These are phyloP conservation scores for Domatiomyces catenatus DNA, from an alignment of 2,329 filamentous ascomycete species.

Conservation along the genomic window DNA sequence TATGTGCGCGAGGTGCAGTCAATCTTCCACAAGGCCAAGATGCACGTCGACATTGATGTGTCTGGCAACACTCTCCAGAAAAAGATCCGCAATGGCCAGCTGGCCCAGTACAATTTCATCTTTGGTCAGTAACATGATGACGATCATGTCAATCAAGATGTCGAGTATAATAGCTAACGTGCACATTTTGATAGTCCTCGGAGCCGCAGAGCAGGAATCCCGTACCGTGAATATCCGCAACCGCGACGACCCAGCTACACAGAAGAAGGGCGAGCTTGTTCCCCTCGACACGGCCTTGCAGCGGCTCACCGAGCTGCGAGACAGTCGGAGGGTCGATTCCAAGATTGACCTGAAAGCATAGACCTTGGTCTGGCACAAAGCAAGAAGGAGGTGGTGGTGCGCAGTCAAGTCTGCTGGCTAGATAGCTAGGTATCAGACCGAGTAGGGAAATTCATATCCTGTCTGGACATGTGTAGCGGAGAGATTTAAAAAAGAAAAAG, in stretches of 20 bases:
- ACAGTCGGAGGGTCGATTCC: conserved; percentile 31
- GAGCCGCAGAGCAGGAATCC: conserved; percentile 44
- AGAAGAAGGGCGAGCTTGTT: conserved; percentile 46
- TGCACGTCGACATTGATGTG: conserved; percentile 34
- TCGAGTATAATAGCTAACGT: background rate
- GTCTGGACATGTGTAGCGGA: too few species aligned
- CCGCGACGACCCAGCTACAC: conserved; percentile 45
- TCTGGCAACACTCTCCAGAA: conserved; percentile 36
- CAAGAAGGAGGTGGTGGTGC: too few species aligned
- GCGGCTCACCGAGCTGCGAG: conserved; percentile 35
- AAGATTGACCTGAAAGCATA: conserved; percentile 15
- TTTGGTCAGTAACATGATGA: conserved; percentile 28
- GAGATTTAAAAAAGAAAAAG: too few species aligned
- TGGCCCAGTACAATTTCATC: conserved; percentile 37
- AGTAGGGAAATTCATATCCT: too few species aligned
- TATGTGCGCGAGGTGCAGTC: conserved; percentile 33
- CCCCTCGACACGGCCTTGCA: conserved; percentile 43
- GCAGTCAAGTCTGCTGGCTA: too few species aligned
- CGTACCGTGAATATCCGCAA: conserved; percentile 49
- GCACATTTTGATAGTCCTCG: conserved; percentile 35
- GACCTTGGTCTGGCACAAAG: too few species aligned
- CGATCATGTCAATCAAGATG: background rate
- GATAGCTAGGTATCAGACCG: too few species aligned
- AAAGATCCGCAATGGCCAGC: conserved; percentile 36
- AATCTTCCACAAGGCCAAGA: conserved; percentile 29